Evolutionary conservation across 192 early-diverging fungal genomes (phyloP).

Genomic region (Coemansia sp.): DNA sequence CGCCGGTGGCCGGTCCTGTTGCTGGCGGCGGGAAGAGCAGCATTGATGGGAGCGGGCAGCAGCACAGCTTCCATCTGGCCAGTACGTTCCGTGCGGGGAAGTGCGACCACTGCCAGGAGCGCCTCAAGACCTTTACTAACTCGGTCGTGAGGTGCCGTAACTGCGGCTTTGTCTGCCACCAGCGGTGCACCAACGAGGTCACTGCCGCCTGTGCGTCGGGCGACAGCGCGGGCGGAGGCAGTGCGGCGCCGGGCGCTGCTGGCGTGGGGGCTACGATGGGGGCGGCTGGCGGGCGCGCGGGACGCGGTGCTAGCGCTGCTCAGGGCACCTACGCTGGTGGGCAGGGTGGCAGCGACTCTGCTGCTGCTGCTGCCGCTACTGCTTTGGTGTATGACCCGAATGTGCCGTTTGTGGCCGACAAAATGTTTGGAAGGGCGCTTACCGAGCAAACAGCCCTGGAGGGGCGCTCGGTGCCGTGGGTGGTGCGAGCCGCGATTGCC

Average conservation of each 20-base stretch:
- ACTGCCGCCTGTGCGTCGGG: slow-evolving; percentile 28
- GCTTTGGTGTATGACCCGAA: slow-evolving; percentile 9
- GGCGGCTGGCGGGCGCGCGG: not conserved
- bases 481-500: slow-evolving; percentile 65
- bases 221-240: not conserved
- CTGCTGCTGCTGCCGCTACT: too few relatives aligned
- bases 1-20: not conserved
- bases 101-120: slow-evolving; percentile 51
- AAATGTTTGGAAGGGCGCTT: slow-evolving; percentile 69
- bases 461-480: slow-evolving; percentile 59
- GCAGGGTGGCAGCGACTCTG: not conserved
- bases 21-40: slow-evolving; percentile 6
- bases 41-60: slow-evolving; percentile 9
- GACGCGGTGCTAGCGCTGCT: not conserved
- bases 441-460: slow-evolving; percentile 58
- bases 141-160: slow-evolving; percentile 38
- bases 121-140: slow-evolving; percentile 44
- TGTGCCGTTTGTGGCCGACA: slow-evolving; percentile 35
- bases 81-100: slow-evolving; percentile 46
- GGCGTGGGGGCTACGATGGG: slow-evolving; percentile 2
- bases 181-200: slow-evolving; percentile 40
- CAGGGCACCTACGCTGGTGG: not conserved
- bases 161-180: slow-evolving; percentile 55
- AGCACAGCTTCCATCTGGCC: slow-evolving; percentile 45
- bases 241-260: not conserved